Percentiles rank a stretch among this genome's conserved stretches.
Evolutionary conservation across 805 yeast species (phyloP).

Genomic region (Wickerhamomyces xylosicus): DNA sequence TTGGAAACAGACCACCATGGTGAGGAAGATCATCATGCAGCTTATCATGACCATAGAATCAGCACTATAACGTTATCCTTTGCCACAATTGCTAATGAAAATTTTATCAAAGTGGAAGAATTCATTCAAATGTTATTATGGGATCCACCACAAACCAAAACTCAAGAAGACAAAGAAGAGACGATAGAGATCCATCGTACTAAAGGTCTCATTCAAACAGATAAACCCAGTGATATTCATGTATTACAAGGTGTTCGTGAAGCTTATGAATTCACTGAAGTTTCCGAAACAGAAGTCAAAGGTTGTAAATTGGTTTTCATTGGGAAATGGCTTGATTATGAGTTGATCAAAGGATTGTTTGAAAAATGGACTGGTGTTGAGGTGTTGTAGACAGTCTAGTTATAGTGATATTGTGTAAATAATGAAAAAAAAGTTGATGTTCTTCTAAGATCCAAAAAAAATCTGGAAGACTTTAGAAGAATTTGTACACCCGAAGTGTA

Average conservation of each 20-base stretch:
- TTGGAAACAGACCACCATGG: slow-evolving; percentile 7
- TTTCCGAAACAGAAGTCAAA: slow-evolving; percentile 25
- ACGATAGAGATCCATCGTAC: slow-evolving; percentile 65
- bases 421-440: no score
- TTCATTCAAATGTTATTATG: slow-evolving; percentile 70
- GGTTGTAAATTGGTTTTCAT: slow-evolving; percentile 61
- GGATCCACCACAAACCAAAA: slow-evolving; percentile 35
- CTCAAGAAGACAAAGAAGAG: not conserved
- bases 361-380: no score
- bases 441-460: no score
- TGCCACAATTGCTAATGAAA: slow-evolving; percentile 21
- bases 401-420: no score
- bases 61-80: slow-evolving; percentile 43
- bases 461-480: no score
- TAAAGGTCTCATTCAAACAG: slow-evolving; percentile 59
- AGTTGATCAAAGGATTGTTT: no score
- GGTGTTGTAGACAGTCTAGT: no score
- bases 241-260: slow-evolving; percentile 84
- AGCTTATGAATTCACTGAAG: slow-evolving; percentile 69
- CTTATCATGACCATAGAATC: slow-evolving; percentile 41
- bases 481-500: no score
- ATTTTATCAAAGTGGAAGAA: slow-evolving; percentile 38
- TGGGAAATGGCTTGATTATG: slow-evolving; percentile 34
- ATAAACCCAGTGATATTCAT: slow-evolving; percentile 18
- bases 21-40: slow-evolving; percentile 12